Evolutionary conservation across 306 rosid species (phyloP), one percentile per base, ranked within the genome.

Genomic region (Geum urbanum): DNA sequence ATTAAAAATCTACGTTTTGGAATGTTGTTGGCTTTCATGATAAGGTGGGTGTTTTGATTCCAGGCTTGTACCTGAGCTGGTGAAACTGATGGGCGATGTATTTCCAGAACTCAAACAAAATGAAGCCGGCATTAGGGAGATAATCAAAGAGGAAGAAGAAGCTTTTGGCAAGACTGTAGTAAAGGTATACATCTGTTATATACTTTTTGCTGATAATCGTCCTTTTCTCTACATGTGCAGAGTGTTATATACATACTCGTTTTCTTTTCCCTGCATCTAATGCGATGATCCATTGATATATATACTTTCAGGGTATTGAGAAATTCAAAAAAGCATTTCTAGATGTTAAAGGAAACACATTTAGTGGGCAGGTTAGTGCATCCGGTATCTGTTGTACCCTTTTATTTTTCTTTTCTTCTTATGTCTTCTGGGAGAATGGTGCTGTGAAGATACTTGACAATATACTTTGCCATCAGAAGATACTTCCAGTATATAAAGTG

Each of bases 131-230:
- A 94, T 91, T 54, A 88, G 79, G 68, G 84, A 82, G 20, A 77
- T 89, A 65, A 87, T 94, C 71, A 81, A 81, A 78, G 97, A 94
- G 81, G 99, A 94, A 79, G 99, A 94, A 79, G 95, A 91, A 72
- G 86, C 96, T 77, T 94, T 94, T 74, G 99, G 97, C 24, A 89
- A 89, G 86, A 95, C 99, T 74, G 77, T 95, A 79, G 81, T 84
- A 60, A 95, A 91, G 97, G 99, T 90, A 61, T 81, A 77, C 20
- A 35, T 72, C 61, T 64, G 57, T 39, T 20, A 3, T 32, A 43
- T 16, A 35, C 46, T 16, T n/a, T 10, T 40, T 11, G 24, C 12
- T 0, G 16, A 1, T 11, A 3, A 7, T 9, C 12, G 55, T 45
- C 4, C 1, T 41, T 54, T 32, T 32, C 37, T 32, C 3, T 32